A percentile compares a stretch with the other conserved stretches of the same genome.
phyloP scores from a whole-genome alignment of 2,329 filamentous ascomycete species.

The Trichoderma sp. region DNA sequence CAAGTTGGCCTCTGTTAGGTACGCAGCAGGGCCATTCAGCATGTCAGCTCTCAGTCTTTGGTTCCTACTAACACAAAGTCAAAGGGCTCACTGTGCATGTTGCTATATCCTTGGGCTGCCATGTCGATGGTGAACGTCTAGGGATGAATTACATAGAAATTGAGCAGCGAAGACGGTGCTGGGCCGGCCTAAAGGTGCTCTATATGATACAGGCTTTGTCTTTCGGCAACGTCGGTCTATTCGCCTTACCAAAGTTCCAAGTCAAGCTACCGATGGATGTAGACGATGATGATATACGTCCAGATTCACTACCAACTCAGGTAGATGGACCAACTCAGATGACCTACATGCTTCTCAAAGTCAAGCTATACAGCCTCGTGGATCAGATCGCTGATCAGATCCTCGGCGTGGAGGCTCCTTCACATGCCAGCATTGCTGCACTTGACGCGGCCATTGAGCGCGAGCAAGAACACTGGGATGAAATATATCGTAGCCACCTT shows the following conservation, averaged over 20 bases:
- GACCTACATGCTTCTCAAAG: not conserved
- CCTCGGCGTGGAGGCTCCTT: not conserved
- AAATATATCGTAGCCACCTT: not conserved
- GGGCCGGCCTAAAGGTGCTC: not conserved
- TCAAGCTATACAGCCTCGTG: not conserved
- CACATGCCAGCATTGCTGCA: not conserved
- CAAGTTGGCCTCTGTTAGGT: not conserved
- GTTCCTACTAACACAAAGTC: not conserved
- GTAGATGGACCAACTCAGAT: not conserved
- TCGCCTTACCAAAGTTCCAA: not conserved
- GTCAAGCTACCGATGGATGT: not conserved
- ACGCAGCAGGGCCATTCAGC: not conserved
- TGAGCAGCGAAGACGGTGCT: not conserved
- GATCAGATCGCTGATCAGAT: not conserved
- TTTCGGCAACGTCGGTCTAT: not conserved
- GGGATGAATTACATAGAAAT: not conserved
- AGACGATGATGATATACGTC: not conserved
- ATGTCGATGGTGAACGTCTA: not conserved
- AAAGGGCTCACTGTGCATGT: not conserved
- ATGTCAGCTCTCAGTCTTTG: not conserved
- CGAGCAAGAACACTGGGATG: not conserved
- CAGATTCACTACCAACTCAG: not conserved
- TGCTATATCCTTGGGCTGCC: not conserved
- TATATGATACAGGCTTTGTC: not conserved
- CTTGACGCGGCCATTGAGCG: not conserved